Evolutionary conservation across 2,329 filamentous ascomycete species (phyloP).

Genomic region (Plenodomus biglobosus): DNA sequence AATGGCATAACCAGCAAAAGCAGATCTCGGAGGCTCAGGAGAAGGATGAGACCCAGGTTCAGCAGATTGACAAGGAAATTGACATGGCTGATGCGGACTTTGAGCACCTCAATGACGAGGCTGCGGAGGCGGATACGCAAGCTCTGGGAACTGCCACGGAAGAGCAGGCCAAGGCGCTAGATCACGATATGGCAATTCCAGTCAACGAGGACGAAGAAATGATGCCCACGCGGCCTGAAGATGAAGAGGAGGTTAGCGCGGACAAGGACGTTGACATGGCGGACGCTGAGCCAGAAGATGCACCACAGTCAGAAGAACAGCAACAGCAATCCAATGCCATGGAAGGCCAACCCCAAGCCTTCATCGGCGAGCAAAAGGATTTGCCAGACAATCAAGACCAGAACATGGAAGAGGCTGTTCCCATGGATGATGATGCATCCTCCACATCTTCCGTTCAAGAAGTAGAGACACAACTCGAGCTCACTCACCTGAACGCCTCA

Average conservation of each 20-base stretch:
- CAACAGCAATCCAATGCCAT: constrained; percentile 31
- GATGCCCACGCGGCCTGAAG: constrained; percentile 37
- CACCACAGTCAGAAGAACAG: constrained; percentile 29
- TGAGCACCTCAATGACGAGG: constrained; percentile 86
- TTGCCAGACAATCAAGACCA: constrained; percentile 37
- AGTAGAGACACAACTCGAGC: constrained; percentile 64
- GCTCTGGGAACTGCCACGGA: constrained; percentile 86
- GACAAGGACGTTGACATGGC: constrained; percentile 48
- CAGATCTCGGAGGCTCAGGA: constrained; percentile 63
- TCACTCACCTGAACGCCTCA: constrained; percentile 64
- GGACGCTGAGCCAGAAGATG: constrained; percentile 37
- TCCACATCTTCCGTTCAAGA: constrained; percentile 44
- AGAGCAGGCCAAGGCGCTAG: constrained; percentile 81
- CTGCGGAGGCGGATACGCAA: constrained; percentile 81
- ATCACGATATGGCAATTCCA: constrained; percentile 86
- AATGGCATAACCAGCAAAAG: constrained; percentile 85
- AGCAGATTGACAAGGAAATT: constrained; percentile 57
- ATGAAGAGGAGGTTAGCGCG: constrained; percentile 28
- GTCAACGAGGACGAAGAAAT: constrained; percentile 55
- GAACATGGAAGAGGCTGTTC: constrained; percentile 41
- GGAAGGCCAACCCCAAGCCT: constrained; percentile 45
- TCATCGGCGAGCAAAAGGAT: constrained; percentile 49
- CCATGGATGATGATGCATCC: constrained; percentile 42
- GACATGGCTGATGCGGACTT: constrained; percentile 82
- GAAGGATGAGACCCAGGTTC: constrained; percentile 56